Percentiles rank a stretch among this genome's conserved stretches.
Conservation (phyloP, 2,329 filamentous ascomycete species). For the Aspergillus pseudotamarii region DNA sequence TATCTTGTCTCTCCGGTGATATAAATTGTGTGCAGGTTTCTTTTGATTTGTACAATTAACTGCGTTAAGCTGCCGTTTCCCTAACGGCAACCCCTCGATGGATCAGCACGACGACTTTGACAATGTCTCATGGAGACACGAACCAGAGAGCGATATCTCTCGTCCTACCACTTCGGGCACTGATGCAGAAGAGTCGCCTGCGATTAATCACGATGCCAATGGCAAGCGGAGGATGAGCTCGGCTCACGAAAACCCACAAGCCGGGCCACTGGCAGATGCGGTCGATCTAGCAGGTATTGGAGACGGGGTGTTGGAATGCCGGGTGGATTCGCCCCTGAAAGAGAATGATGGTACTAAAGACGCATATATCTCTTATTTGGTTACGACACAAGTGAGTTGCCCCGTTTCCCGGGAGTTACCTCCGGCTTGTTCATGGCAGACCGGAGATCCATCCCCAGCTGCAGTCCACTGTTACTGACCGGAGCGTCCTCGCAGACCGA, state of each 20-base stretch:
- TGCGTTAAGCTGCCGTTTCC: slow-evolving; percentile 7
- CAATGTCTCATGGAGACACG: slow-evolving; percentile 76
- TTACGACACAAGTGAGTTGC: slow-evolving; percentile 77
- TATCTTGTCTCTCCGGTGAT: not conserved
- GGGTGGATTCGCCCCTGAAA: slow-evolving; percentile 81
- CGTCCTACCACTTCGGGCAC: slow-evolving; percentile 46
- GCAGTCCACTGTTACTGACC: slow-evolving; percentile 15
- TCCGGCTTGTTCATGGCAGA: slow-evolving; percentile 1
- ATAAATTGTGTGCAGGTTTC: not conserved
- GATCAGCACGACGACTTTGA: slow-evolving; percentile 71
- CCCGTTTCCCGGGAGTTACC: slow-evolving; percentile 1
- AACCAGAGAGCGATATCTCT: slow-evolving; percentile 52
- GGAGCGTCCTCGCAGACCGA: slow-evolving; percentile 67
- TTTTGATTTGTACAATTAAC: not conserved
- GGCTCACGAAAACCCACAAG: slow-evolving; percentile 50
- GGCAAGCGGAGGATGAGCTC: slow-evolving; percentile 53
- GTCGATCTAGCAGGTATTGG: slow-evolving; percentile 67
- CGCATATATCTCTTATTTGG: slow-evolving; percentile 91
- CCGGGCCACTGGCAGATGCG: slow-evolving; percentile 54
- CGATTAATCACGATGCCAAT: slow-evolving; percentile 45
- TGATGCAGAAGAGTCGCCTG: slow-evolving; percentile 40
- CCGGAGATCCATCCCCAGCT: not conserved
- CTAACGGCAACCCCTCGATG: slow-evolving; percentile 37
- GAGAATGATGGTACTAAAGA: slow-evolving; percentile 97
- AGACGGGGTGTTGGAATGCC: slow-evolving; percentile 79